Evolutionary conservation across 495 filamentous ascomycete genomes (phyloP).

Genomic region (Xylaria scruposa): DNA sequence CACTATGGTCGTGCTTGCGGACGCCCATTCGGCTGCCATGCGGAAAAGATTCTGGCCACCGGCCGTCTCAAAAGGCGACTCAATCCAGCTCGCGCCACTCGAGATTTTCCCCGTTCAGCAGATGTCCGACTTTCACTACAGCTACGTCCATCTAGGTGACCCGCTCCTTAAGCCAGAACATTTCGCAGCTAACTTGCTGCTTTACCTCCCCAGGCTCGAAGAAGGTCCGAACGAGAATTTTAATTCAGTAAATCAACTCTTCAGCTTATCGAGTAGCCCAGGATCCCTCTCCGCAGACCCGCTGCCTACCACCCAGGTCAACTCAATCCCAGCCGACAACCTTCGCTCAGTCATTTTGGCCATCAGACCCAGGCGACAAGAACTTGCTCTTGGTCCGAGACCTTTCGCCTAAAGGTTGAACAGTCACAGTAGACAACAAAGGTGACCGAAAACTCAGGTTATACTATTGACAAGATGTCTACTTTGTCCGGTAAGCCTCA

Average conservation of each 20-base stretch:
- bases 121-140: background rate
- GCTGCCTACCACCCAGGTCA: background rate
- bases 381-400: background rate
- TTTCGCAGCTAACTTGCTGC: background rate
- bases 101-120: background rate
- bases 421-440: background rate
- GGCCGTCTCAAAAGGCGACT: no score
- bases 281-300: background rate
- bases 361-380: background rate
- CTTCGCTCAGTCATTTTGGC: background rate
- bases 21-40: no score
- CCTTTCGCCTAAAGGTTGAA: background rate
- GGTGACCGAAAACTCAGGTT: background rate
- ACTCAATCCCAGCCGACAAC: background rate
- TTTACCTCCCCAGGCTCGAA: background rate
- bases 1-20: no score
- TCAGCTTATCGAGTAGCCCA: background rate
- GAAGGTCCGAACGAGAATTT: background rate
- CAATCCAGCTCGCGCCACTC: background rate
- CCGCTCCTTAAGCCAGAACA: background rate
- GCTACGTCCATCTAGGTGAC: background rate
- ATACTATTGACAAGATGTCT: background rate
- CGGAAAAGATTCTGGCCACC: no score
- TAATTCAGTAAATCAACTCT: background rate
- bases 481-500: background rate